phyloP scores from a whole-genome alignment of 805 yeast genomes.

The Metschnikowia noctiluminum region DNA sequence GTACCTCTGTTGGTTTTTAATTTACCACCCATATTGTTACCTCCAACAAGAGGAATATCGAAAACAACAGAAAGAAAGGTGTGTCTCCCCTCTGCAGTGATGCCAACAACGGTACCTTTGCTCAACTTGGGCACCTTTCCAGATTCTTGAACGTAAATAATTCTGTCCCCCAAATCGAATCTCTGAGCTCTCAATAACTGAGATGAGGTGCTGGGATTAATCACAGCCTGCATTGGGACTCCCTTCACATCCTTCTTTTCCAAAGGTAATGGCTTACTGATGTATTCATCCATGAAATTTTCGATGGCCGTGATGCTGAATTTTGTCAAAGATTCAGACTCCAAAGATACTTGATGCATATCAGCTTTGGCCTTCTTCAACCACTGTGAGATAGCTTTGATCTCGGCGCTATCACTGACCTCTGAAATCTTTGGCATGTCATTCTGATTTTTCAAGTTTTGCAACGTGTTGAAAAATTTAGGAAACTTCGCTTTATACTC shows the following conservation, averaged over 20 bases:
- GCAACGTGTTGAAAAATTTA: conserved; percentile 46
- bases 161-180: conserved; percentile 86
- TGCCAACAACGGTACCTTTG: conserved; percentile 85
- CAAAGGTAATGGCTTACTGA: conserved; percentile 42
- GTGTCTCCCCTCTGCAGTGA: conserved; percentile 54
- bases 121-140: conserved; percentile 88
- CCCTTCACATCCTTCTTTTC: conserved; percentile 62
- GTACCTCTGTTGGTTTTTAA: conserved; percentile 77
- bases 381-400: conserved; percentile 45
- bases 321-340: conserved; percentile 73
- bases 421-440: conserved; percentile 38
- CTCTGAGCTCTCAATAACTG: conserved; percentile 69
- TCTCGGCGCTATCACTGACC: conserved; percentile 37
- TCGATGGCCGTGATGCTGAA: conserved; percentile 69
- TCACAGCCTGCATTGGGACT: conserved; percentile 80
- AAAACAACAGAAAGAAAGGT: conserved; percentile 74
- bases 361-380: conserved; percentile 46
- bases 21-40: conserved; percentile 77
- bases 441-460: conserved; percentile 16
- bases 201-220: conserved; percentile 71
- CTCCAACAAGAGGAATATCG: conserved; percentile 80
- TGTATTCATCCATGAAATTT: conserved; percentile 45
- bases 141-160: conserved; percentile 75
- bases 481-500: conserved; percentile 65
- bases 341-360: conserved; percentile 65